A percentile compares a stretch with the other conserved stretches of the same genome.
Evolutionary conservation across 345 rosid genomes (phyloP).

Genomic region (Gossypium herbaceum): DNA sequence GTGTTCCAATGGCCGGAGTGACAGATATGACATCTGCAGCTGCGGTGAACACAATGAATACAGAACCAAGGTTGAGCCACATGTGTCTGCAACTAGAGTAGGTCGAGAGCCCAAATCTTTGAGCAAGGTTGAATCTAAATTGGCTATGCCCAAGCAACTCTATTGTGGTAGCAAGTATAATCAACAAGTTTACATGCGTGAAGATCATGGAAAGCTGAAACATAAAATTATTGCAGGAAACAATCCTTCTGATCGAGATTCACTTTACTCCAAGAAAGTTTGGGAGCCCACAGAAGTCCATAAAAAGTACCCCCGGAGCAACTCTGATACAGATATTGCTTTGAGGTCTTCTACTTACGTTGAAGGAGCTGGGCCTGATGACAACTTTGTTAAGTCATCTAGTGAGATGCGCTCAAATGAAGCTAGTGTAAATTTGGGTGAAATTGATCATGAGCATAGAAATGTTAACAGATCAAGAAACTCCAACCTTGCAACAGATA

Average conservation of each 20-base stretch:
- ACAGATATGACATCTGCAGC: slow-evolving; percentile 59
- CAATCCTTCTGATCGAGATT: slow-evolving; percentile 40
- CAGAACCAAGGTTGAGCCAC: slow-evolving; percentile 55
- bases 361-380: slow-evolving; percentile 35
- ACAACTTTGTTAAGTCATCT: slow-evolving; percentile 33
- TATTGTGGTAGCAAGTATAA: slow-evolving; percentile 48
- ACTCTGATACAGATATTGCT: slow-evolving; percentile 54
- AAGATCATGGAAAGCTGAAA: slow-evolving; percentile 52
- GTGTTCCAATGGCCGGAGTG: slow-evolving; percentile 43
- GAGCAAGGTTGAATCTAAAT: slow-evolving; percentile 44
- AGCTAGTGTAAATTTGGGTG: slow-evolving; percentile 41
- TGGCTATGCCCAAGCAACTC: slow-evolving; percentile 59
- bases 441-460: slow-evolving; percentile 27
- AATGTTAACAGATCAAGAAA: slow-evolving; percentile 24
- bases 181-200: slow-evolving; percentile 47
- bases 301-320: slow-evolving; percentile 59
- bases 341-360: slow-evolving; percentile 44
- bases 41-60: slow-evolving; percentile 54
- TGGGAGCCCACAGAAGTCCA: slow-evolving; percentile 76
- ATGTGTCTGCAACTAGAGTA: slow-evolving; percentile 44
- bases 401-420: slow-evolving; percentile 33
- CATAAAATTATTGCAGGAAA: slow-evolving; percentile 38
- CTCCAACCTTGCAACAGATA: slow-evolving; percentile 24
- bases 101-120: slow-evolving; percentile 46
- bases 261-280: slow-evolving; percentile 51